Evolutionary conservation across 2,329 filamentous ascomycete genomes (phyloP).

Genomic region (Pseudocercospora musae): DNA sequence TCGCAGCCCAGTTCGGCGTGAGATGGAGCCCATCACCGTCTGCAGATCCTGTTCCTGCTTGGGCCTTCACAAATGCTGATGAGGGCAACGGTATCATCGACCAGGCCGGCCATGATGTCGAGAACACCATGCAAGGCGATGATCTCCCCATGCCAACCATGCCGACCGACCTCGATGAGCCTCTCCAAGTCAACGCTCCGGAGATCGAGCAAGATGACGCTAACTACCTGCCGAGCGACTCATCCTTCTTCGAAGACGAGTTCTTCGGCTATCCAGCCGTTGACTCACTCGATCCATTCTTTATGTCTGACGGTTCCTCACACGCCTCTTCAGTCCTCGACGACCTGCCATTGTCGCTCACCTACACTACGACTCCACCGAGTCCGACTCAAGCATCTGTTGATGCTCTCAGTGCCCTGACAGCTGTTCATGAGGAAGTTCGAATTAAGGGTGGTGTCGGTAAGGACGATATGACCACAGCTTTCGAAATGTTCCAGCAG

Average conservation of each 20-base stretch:
- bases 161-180: background rate
- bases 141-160: background rate
- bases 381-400: background rate
- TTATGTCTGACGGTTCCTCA: conserved; percentile 3
- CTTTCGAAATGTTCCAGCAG: background rate
- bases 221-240: background rate
- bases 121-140: background rate
- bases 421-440: background rate
- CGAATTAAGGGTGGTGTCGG: background rate
- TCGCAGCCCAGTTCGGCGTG: background rate
- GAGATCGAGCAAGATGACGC: background rate
- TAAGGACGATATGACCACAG: background rate
- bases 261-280: background rate
- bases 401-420: background rate
- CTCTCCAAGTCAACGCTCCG: background rate
- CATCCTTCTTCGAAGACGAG: background rate
- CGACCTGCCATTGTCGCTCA: background rate
- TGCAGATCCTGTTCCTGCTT: background rate
- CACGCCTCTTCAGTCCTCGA: background rate
- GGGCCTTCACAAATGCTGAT: background rate
- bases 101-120: background rate
- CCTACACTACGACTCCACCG: background rate
- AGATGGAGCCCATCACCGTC: background rate
- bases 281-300: background rate
- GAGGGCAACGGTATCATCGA: background rate